phyloP scores from a whole-genome alignment of 192 early-diverging fungal genomes.

The Rhizophlyctis rosea region DNA sequence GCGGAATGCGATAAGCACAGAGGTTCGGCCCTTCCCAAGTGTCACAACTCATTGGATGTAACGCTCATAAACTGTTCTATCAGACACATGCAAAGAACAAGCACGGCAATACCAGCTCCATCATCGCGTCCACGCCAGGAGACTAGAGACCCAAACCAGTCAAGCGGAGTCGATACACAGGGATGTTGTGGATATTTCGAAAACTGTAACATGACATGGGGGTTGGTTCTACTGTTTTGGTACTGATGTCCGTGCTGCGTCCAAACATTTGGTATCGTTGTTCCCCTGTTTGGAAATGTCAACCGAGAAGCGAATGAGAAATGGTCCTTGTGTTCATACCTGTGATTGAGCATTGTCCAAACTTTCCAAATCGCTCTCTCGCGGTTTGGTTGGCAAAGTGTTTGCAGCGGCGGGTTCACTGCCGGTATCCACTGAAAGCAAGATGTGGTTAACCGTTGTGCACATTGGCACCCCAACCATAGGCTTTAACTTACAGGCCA shows the following conservation, averaged over 20 bases:
- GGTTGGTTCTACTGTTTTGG: too few relatives aligned
- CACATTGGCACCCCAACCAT: background rate
- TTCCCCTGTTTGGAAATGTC: background rate
- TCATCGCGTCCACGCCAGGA: too few relatives aligned
- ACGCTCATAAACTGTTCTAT: too few relatives aligned
- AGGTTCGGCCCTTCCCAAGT: too few relatives aligned
- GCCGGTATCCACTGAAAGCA: background rate
- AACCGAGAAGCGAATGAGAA: background rate
- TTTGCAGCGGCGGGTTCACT: background rate
- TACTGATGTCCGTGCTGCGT: background rate
- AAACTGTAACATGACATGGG: too few relatives aligned
- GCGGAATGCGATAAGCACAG: too few relatives aligned
- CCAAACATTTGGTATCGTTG: background rate
- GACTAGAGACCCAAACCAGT: too few relatives aligned
- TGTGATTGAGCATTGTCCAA: background rate
- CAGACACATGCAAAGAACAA: too few relatives aligned
- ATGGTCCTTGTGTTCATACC: background rate
- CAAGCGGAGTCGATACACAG: too few relatives aligned
- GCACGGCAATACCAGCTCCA: too few relatives aligned
- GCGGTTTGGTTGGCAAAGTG: background rate
- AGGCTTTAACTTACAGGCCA: constrained; percentile 6
- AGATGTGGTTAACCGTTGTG: background rate
- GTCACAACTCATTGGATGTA: too few relatives aligned
- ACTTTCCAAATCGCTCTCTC: background rate
- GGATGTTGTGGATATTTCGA: too few relatives aligned